A percentile compares a stretch with the other conserved stretches of the same genome.
These are phyloP conservation scores for Nemania sp. DNA, from an alignment of 2,329 filamentous ascomycete genomes.

Conservation along the genomic window DNA sequence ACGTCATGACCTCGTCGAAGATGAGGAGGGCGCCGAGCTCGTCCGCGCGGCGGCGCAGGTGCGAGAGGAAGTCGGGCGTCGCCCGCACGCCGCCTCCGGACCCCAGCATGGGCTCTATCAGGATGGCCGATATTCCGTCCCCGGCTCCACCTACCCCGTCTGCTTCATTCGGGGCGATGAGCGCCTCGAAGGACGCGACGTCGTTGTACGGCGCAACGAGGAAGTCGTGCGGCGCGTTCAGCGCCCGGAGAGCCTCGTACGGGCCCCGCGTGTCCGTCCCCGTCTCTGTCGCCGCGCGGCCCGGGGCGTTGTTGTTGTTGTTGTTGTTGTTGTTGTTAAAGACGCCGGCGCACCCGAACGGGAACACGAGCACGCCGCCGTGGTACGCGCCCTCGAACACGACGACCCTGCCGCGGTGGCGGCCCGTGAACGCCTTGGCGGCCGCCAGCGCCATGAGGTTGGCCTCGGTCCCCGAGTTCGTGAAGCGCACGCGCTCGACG, in stretches of 20 bases:
- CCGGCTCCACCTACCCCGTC: conserved; percentile 27
- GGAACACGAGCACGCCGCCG: conserved; percentile 23
- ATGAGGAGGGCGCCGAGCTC: conserved; percentile 62
- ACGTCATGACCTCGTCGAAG: conserved; percentile 74
- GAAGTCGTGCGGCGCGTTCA: conserved; percentile 51
- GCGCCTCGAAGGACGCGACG: conserved; percentile 47
- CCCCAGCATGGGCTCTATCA: conserved; percentile 71
- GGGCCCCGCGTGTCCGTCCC: background rate
- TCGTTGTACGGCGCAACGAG: conserved; percentile 68
- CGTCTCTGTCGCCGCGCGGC: background rate
- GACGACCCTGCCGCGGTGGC: conserved; percentile 12
- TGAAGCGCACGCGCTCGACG: conserved; percentile 22
- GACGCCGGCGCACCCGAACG: conserved; percentile 17
- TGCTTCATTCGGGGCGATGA: conserved; percentile 42
- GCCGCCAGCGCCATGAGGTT: conserved; percentile 26
- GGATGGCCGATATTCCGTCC: conserved; percentile 60
- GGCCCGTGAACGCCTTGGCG: conserved; percentile 24
- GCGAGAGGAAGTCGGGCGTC: conserved; percentile 54
- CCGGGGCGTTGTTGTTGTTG: too few species aligned
- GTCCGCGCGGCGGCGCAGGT: conserved; percentile 53
- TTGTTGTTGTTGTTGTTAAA: background rate
- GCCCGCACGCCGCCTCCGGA: conserved; percentile 62
- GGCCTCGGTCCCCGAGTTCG: conserved; percentile 30
- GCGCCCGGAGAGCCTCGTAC: conserved; percentile 17
- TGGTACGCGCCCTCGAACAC: conserved; percentile 30